A percentile compares a stretch with the other conserved stretches of the same genome.
Conservation (phyloP, 805 yeast species). For the Wickerhamomyces strasburgensis region DNA sequence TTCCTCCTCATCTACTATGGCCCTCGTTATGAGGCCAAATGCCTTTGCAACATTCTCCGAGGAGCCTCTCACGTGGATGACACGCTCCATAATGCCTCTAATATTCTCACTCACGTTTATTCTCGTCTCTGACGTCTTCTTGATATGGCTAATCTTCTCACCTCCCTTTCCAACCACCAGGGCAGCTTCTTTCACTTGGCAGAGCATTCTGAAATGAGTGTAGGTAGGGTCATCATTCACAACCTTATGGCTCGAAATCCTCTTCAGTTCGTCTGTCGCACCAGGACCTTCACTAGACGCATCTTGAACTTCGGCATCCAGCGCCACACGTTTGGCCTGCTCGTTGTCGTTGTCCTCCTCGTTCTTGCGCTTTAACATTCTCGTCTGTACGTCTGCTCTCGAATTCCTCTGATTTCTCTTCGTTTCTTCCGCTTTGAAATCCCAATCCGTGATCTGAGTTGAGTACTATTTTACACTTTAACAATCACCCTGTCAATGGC, state of each 20-base stretch:
- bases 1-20: constrained; percentile 61
- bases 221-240: constrained; percentile 50
- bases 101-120: constrained; percentile 70
- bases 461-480: too few relatives aligned
- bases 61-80: constrained; percentile 67
- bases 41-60: constrained; percentile 79
- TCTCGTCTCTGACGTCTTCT: constrained; percentile 57
- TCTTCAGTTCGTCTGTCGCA: constrained; percentile 3
- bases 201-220: constrained; percentile 67
- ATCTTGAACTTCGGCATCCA: constrained; percentile 55
- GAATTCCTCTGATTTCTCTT: too few relatives aligned
- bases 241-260: constrained; percentile 26
- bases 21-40: constrained; percentile 66
- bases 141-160: constrained; percentile 60
- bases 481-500: too few relatives aligned
- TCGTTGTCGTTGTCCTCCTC: constrained; percentile 44
- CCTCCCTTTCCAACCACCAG: constrained; percentile 76
- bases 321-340: constrained; percentile 59
- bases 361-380: constrained; percentile 55
- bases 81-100: constrained; percentile 67
- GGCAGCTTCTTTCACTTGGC: constrained; percentile 72
- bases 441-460: too few relatives aligned
- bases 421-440: too few relatives aligned
- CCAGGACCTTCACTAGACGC: constrained; percentile 4
- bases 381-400: not conserved